Evolutionary conservation across 257 asterid species (phyloP).

Genomic region (Capsicum pubescens): DNA sequence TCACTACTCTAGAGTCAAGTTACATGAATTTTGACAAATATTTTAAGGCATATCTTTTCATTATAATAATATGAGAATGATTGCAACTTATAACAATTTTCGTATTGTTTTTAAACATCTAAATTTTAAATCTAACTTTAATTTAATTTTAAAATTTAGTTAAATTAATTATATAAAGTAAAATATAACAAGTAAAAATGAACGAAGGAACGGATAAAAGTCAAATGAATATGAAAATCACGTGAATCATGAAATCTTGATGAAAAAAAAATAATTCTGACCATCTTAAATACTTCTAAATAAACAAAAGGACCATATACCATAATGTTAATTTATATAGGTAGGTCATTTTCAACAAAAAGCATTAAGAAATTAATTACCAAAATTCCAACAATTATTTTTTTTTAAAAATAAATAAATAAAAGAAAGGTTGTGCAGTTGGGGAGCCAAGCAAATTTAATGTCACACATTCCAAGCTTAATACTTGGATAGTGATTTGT

Average conservation of each 20-base stretch:
- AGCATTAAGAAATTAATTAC: background rate
- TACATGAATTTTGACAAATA: no score
- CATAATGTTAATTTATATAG: background rate
- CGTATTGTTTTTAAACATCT: no score
- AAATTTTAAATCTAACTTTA: no score
- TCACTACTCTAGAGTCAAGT: no score
- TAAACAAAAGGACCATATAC: background rate
- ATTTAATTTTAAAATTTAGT: no score
- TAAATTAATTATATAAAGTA: no score
- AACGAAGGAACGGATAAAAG: no score
- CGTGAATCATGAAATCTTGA: background rate
- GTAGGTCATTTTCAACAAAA: conserved; percentile 23
- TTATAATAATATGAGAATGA: no score
- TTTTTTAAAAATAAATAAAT: background rate
- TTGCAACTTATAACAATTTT: no score
- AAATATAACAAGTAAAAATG: no score
- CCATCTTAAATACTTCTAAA: background rate
- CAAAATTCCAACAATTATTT: background rate
- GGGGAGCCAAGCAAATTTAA: conserved; percentile 12
- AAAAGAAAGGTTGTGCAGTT: background rate
- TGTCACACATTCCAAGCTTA: conserved; percentile 12
- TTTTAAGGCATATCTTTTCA: no score
- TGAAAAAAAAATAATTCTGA: background rate
- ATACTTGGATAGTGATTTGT: background rate
- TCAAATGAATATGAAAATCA: background rate